Conservation (phyloP, 345 rosid species). For the Turritis glabra region DNA sequence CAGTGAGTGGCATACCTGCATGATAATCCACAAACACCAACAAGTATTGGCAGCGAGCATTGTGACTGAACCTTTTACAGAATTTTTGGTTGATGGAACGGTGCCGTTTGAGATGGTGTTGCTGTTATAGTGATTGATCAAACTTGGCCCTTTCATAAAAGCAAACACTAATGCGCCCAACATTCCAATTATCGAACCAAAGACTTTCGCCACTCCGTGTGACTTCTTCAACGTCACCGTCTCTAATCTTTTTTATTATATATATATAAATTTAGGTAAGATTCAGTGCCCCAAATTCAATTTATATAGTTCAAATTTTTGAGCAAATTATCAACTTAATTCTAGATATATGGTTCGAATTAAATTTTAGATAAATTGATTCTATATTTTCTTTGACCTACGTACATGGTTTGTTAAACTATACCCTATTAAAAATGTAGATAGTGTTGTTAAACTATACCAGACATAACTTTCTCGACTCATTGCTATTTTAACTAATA, state of each 20-base stretch:
- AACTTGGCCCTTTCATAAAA: constrained; percentile 72
- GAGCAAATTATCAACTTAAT: not conserved
- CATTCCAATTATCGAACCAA: constrained; percentile 61
- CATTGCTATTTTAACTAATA: not conserved
- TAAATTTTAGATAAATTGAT: not conserved
- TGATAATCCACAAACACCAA: constrained; percentile 83
- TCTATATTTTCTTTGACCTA: not conserved
- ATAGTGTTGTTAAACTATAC: not conserved
- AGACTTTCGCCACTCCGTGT: constrained; percentile 65
- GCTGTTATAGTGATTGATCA: constrained; percentile 44
- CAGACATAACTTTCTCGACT: not conserved
- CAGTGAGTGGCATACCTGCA: constrained; percentile 58
- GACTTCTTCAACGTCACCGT: constrained; percentile 36
- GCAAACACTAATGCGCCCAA: constrained; percentile 81
- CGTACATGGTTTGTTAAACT: not conserved
- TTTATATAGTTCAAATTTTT: not conserved
- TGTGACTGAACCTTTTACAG: constrained; percentile 70
- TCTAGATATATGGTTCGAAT: not conserved
- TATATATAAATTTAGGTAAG: not conserved
- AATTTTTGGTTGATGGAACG: constrained; percentile 31
- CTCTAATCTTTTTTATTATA: constrained; percentile 15
- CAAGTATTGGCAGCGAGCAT: constrained; percentile 73
- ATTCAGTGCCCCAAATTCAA: not conserved
- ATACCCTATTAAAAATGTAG: not conserved
- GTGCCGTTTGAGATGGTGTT: constrained; percentile 9